Conservation (phyloP, 306 rosid species). For the Acacia melanoxylon region DNA sequence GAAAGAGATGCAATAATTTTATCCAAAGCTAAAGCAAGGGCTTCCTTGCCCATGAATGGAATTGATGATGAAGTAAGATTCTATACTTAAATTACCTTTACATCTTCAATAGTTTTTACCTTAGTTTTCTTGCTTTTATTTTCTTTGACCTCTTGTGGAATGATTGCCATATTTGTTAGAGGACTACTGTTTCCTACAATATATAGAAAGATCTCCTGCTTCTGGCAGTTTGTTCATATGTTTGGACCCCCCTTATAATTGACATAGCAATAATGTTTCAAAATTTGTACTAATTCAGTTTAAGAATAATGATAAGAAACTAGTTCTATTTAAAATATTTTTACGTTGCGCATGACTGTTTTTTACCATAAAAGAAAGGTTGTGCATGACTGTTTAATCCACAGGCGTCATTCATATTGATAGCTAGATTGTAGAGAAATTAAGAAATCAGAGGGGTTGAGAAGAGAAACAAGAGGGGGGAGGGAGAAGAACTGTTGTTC, state of each 20-base stretch:
- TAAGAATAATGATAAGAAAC: not conserved
- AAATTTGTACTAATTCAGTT: not conserved
- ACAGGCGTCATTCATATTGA: not conserved
- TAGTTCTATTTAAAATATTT: not conserved
- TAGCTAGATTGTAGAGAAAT: not conserved
- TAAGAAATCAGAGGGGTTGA: too few relatives aligned
- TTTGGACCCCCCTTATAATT: not conserved
- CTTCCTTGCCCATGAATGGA: constrained; percentile 70
- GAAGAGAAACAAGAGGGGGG: too few relatives aligned
- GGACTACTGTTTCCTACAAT: not conserved
- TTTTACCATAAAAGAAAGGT: too few relatives aligned
- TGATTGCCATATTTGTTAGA: constrained; percentile 3
- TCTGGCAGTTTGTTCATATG: not conserved
- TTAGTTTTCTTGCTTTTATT: constrained; percentile 8
- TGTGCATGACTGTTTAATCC: not conserved
- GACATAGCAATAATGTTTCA: not conserved
- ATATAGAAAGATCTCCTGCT: not conserved
- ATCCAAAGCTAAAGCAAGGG: constrained; percentile 79
- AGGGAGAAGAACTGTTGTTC: too few relatives aligned
- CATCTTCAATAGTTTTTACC: not conserved
- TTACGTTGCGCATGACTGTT: not conserved
- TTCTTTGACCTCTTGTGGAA: constrained; percentile 19
- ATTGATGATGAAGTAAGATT: constrained; percentile 77
- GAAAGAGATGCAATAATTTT: constrained; percentile 69
- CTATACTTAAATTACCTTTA: not conserved